These are phyloP conservation scores for Poa annua DNA, from an alignment of 176 grass and related monocot genomes.

Conservation along the genomic window DNA sequence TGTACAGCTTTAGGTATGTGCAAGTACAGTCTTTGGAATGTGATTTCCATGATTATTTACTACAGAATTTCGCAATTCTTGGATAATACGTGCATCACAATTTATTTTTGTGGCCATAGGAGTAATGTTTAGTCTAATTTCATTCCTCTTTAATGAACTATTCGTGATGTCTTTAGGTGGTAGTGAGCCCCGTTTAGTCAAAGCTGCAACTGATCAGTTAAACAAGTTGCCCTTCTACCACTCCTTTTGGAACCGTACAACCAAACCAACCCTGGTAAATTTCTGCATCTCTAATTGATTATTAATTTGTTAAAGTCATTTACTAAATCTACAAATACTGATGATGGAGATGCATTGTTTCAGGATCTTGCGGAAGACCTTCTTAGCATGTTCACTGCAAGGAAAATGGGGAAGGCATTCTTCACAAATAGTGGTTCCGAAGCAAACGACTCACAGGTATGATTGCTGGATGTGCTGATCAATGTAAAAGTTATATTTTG, in stretches of 20 bases:
- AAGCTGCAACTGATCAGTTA: conserved; percentile 84
- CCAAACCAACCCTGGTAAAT: conserved; percentile 82
- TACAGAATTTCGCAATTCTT: background rate
- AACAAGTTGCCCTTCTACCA: conserved; percentile 96
- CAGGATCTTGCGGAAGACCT: conserved; percentile 92
- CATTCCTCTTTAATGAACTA: background rate
- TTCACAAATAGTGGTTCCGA: conserved; percentile 99
- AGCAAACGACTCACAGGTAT: conserved; percentile 97
- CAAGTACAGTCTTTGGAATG: background rate
- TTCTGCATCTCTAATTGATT: conserved; percentile 20
- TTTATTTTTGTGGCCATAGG: background rate
- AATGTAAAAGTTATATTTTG: background rate
- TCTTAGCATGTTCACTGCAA: conserved; percentile 81
- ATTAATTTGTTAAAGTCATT: background rate
- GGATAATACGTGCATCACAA: background rate
- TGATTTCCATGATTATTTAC: background rate
- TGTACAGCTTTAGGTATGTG: conserved; percentile 90
- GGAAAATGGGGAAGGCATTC: conserved; percentile 93
- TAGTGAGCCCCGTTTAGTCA: conserved; percentile 78
- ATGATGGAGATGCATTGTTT: conserved; percentile 32
- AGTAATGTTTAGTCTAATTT: background rate
- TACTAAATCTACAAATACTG: background rate
- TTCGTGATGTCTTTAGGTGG: conserved; percentile 72
- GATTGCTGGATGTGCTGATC: background rate
- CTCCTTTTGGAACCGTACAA: conserved; percentile 98